Evolutionary conservation across 164 flowering plant genomes (phyloP), one percentile per base, ranked within the genome.

Genomic region (Cinnamomum chago): DNA sequence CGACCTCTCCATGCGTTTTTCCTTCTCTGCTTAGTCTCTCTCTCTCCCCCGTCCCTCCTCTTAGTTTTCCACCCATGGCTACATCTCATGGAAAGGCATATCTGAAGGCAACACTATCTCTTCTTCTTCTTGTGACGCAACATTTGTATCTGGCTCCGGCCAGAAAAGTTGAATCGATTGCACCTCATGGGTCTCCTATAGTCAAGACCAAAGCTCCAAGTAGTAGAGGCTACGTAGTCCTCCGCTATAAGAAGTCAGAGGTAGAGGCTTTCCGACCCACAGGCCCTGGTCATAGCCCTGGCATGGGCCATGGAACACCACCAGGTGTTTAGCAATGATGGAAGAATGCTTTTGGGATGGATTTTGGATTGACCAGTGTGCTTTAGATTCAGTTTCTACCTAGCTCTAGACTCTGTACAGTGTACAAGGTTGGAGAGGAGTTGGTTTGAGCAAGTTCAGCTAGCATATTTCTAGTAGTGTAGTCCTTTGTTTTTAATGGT

Each of bases 201-300:
- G 30, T 14, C 27, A 65, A 14, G 67, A 18, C 30, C 15, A 65
- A 25, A 23, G 30, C 67, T n/a, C 67, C 28, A 3, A 14, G 27
- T 65, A 23, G 27, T 14, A 24, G 30, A 65, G 67, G 25, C 27
- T 18, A 6, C 7, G 20, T 60, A 5, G 12, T 11, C 5, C 30
- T 23, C 27, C 30, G 14, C 67, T 25, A 25, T 4, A 74, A 78
- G 72, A 78, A 70, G 60, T 65, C 20, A 1, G 77, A 70, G 67
- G 30, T 70, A 14, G 72, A 75, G 28, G 81, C 81, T 27, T 74
- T 70, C 55, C 74, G 77, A 15, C 77, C 81, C 2, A 78, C 81
- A 23, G 5, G 7, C 47, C 77, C 75, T 11, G 81, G 81, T 25
- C 74, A 75, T 50, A 78, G 81, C 62, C 81, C 81, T 13, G 81